These are phyloP conservation scores for Biscogniauxia mediterranea DNA, from an alignment of 2,329 filamentous ascomycete species.

Conservation along the genomic window DNA sequence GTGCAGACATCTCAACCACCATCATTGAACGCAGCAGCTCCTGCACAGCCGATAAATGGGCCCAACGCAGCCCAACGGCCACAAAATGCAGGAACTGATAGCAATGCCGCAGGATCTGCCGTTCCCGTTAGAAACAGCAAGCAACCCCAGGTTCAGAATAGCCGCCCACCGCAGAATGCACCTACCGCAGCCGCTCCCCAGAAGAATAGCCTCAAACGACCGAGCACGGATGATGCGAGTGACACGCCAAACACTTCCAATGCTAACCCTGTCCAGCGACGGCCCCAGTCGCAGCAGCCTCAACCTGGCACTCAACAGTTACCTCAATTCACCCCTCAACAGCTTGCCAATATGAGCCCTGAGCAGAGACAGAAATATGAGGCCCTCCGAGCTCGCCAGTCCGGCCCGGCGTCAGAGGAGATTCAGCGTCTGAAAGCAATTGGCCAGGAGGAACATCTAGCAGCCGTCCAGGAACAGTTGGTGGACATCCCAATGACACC, in stretches of 20 bases:
- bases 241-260: slow-evolving; percentile 25
- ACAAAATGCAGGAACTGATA: slow-evolving; percentile 19
- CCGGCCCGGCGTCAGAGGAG: slow-evolving; percentile 36
- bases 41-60: slow-evolving; percentile 21
- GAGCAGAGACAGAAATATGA: slow-evolving; percentile 48
- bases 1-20: slow-evolving; percentile 17
- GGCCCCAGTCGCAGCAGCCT: slow-evolving; percentile 28
- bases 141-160: slow-evolving; percentile 31
- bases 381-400: slow-evolving; percentile 31
- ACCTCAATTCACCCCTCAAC: slow-evolving; percentile 34
- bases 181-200: slow-evolving; percentile 37
- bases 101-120: slow-evolving; percentile 17
- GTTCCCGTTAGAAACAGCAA: slow-evolving; percentile 30
- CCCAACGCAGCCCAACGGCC: slow-evolving; percentile 22
- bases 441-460: slow-evolving; percentile 33
- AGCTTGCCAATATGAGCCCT: slow-evolving; percentile 41
- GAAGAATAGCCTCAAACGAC: slow-evolving; percentile 50
- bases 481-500: slow-evolving; percentile 47
- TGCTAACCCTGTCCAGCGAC: slow-evolving; percentile 25
- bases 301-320: slow-evolving; percentile 21
- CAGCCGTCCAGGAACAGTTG: slow-evolving; percentile 39
- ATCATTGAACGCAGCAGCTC: slow-evolving; percentile 12
- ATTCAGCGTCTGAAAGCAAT: slow-evolving; percentile 33
- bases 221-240: slow-evolving; percentile 44
- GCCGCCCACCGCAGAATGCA: slow-evolving; percentile 37